Evolutionary conservation across 768 basidiomycete species (phyloP).

Genomic region (Dioszegia aurantiaca): DNA sequence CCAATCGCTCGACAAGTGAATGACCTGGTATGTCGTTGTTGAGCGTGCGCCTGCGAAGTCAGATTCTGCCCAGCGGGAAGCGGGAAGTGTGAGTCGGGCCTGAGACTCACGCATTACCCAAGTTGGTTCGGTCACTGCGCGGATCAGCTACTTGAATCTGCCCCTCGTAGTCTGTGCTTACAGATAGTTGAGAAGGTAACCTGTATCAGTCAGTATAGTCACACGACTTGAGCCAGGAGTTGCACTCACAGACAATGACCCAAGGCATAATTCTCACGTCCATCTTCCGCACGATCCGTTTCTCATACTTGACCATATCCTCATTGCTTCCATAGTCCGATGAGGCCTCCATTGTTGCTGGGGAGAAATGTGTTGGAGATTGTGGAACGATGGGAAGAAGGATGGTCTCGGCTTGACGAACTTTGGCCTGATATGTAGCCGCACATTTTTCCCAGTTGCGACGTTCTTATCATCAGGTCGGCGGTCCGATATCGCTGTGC

Average conservation of each 20-base stretch:
- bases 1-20: conserved; percentile 30
- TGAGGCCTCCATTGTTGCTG: too few relatives aligned
- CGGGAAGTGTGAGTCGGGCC: background rate
- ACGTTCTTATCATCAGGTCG: too few relatives aligned
- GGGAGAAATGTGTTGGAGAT: too few relatives aligned
- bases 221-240: background rate
- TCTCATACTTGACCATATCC: conserved; percentile 11
- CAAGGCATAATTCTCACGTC: conserved; percentile 15
- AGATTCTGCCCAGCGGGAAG: background rate
- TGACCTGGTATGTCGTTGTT: conserved; percentile 39
- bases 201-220: background rate
- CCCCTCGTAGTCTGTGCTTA: background rate
- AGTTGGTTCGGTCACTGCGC: conserved; percentile 12
- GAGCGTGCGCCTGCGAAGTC: conserved; percentile 22
- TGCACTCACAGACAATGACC: conserved; percentile 10
- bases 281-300: conserved; percentile 15
- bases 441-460: too few relatives aligned
- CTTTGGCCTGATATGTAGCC: too few relatives aligned
- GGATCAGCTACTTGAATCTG: background rate
- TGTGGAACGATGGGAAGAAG: too few relatives aligned
- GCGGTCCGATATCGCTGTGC: too few relatives aligned
- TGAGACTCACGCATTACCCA: conserved; percentile 17
- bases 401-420: too few relatives aligned
- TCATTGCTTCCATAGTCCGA: background rate
- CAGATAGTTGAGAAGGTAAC: conserved; percentile 18